Percentiles rank a stretch among this genome's conserved stretches.
Conservation (phyloP, 805 yeast genomes). For the Saturnispora halmiae region DNA sequence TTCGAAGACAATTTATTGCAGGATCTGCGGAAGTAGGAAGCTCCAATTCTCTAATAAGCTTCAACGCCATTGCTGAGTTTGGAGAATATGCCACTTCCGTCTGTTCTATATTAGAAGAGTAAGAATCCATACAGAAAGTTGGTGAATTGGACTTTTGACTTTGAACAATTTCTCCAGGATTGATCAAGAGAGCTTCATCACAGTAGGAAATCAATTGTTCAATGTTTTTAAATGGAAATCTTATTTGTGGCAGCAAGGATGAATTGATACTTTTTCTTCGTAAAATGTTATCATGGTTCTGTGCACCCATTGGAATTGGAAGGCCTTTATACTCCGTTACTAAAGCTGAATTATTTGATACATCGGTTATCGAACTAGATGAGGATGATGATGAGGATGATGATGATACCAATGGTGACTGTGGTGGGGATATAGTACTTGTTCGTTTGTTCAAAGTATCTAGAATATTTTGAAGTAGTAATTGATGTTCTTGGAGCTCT, state of each 20-base stretch:
- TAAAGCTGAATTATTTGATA: constrained; percentile 15
- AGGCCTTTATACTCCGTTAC: constrained; percentile 49
- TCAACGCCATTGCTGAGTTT: constrained; percentile 48
- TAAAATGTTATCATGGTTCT: constrained; percentile 13
- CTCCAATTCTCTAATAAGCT: constrained; percentile 30
- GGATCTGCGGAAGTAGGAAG: constrained; percentile 51
- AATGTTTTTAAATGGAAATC: constrained; percentile 57
- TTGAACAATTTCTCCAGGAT: constrained; percentile 51
- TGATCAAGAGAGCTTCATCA: constrained; percentile 65
- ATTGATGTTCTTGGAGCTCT: constrained; percentile 59
- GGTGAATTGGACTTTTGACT: constrained; percentile 8
- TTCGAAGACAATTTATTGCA: constrained; percentile 51
- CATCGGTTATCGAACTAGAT: constrained; percentile 12
- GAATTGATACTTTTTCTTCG: constrained; percentile 36
- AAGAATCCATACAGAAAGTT: not conserved
- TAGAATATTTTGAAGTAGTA: constrained; percentile 36
- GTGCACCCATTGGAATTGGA: constrained; percentile 31
- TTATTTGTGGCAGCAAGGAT: constrained; percentile 28
- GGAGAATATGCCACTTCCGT: constrained; percentile 43
- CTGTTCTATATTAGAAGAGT: constrained; percentile 19
- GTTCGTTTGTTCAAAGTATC: constrained; percentile 29
- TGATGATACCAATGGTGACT: constrained; percentile 6
- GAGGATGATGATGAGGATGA: constrained; percentile 21
- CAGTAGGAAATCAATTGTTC: constrained; percentile 53
- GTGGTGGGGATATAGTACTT: constrained; percentile 10